A percentile compares a stretch with the other conserved stretches of the same genome.
Conservation (phyloP, 108 stramenopile species). For the Heterococcus sp. region DNA sequence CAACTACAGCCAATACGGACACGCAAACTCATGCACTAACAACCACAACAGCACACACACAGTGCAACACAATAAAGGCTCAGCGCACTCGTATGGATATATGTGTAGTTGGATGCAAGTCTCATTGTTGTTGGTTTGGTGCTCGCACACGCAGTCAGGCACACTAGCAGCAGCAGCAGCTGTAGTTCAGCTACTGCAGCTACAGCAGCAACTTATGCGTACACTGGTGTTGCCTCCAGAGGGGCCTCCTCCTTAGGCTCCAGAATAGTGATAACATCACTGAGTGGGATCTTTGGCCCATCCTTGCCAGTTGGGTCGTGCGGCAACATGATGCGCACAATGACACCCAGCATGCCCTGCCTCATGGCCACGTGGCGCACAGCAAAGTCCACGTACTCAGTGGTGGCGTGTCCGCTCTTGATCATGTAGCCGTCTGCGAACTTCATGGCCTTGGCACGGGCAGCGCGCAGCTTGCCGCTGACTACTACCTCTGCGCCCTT, state of each 20-base stretch:
- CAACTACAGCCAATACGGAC: neutral
- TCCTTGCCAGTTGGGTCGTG: constrained; percentile 81
- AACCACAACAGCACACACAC: constrained; percentile 67
- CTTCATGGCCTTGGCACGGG: constrained; percentile 99
- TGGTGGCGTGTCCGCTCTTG: constrained; percentile 97
- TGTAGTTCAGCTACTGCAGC: neutral
- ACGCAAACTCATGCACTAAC: neutral
- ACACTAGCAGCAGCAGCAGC: neutral
- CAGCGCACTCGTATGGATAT: neutral
- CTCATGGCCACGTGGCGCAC: constrained; percentile 99
- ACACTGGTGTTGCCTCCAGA: constrained; percentile 27
- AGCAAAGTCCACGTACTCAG: constrained; percentile 93
- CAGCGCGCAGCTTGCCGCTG: constrained; percentile 98
- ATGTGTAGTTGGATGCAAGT: neutral
- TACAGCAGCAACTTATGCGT: neutral
- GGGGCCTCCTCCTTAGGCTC: constrained; percentile 62
- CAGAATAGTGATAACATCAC: constrained; percentile 62
- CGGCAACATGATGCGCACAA: constrained; percentile 95
- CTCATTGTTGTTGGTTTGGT: neutral
- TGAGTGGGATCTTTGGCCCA: constrained; percentile 62
- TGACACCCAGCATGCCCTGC: constrained; percentile 98
- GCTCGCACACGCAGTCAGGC: neutral
- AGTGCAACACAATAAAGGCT: neutral
- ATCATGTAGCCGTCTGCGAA: constrained; percentile 99
- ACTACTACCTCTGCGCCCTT: constrained; percentile 99